These are phyloP conservation scores for Cyberlindnera petersonii DNA, from an alignment of 805 yeast genomes.

Conservation along the genomic window DNA sequence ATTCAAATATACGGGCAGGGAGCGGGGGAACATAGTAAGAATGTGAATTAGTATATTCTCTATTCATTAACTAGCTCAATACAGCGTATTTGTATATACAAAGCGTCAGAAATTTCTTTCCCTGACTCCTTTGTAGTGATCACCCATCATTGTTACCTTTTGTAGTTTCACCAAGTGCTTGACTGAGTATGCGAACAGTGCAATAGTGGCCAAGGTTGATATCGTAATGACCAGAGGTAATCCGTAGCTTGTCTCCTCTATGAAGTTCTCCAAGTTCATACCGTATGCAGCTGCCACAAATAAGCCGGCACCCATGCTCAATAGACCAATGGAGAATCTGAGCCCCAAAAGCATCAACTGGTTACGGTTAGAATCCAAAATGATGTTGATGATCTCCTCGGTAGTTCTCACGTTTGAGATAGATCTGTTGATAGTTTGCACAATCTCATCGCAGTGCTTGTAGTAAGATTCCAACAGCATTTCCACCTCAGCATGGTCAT, in stretches of 20 bases:
- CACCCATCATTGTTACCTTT: slow-evolving; percentile 65
- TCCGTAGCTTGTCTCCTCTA: slow-evolving; percentile 78
- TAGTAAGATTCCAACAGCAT: slow-evolving; percentile 87
- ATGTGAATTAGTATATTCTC: too few relatives aligned
- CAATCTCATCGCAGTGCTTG: slow-evolving; percentile 88
- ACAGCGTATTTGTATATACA: background rate
- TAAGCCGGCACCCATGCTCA: slow-evolving; percentile 77
- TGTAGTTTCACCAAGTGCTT: slow-evolving; percentile 61
- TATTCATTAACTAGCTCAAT: too few relatives aligned
- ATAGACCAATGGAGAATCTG: slow-evolving; percentile 74
- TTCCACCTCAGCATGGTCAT: slow-evolving; percentile 85
- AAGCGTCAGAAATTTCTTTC: slow-evolving; percentile 2
- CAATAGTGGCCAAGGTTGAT: slow-evolving; percentile 40
- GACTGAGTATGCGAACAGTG: slow-evolving; percentile 51
- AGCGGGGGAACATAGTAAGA: too few relatives aligned
- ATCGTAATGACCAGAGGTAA: slow-evolving; percentile 45
- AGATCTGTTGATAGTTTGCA: slow-evolving; percentile 77
- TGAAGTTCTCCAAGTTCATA: slow-evolving; percentile 90
- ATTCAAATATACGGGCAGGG: too few relatives aligned
- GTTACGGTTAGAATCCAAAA: slow-evolving; percentile 90
- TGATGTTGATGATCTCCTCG: slow-evolving; percentile 91
- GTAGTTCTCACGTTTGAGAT: slow-evolving; percentile 85
- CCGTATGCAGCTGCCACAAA: slow-evolving; percentile 88
- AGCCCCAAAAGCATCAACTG: slow-evolving; percentile 86
- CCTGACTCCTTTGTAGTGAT: slow-evolving; percentile 17